Conservation (phyloP, 768 basidiomycete species). For the Pulveroboletus frians region DNA sequence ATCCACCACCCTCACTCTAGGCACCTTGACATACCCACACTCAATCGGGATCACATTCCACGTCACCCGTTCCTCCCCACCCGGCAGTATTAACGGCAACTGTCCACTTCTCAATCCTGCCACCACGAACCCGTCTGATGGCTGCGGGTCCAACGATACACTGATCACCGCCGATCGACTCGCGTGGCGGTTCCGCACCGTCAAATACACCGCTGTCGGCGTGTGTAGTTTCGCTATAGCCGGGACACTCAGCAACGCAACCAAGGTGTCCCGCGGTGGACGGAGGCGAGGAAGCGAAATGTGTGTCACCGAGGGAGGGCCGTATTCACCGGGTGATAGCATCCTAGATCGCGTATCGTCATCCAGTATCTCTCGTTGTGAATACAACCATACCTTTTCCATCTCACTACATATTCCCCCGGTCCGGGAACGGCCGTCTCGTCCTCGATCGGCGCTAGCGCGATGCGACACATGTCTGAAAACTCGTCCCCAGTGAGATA, state of each 20-base stretch:
- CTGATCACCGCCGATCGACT: slow-evolving; percentile 63
- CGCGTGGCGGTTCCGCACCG: slow-evolving; percentile 61
- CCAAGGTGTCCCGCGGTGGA: slow-evolving; percentile 56
- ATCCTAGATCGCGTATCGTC: slow-evolving; percentile 34
- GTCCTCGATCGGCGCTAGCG: slow-evolving; percentile 40
- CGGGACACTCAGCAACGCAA: slow-evolving; percentile 63
- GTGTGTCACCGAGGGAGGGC: slow-evolving; percentile 42
- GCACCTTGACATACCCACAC: slow-evolving; percentile 62
- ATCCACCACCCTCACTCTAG: slow-evolving; percentile 55
- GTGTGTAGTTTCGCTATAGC: slow-evolving; percentile 59
- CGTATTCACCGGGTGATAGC: slow-evolving; percentile 38
- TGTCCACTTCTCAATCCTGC: slow-evolving; percentile 67
- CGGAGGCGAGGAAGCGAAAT: slow-evolving; percentile 58
- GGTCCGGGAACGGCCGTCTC: slow-evolving; percentile 40
- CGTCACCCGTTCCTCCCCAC: slow-evolving; percentile 55
- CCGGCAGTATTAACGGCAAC: slow-evolving; percentile 69
- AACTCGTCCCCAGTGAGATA: slow-evolving; percentile 64
- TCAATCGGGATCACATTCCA: slow-evolving; percentile 74
- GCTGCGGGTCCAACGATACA: slow-evolving; percentile 67
- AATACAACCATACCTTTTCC: slow-evolving; percentile 50
- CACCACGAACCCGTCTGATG: slow-evolving; percentile 72
- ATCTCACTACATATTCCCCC: slow-evolving; percentile 56
- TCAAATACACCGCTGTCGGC: slow-evolving; percentile 50
- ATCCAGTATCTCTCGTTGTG: neutral
- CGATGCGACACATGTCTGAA: slow-evolving; percentile 50